phyloP scores from a whole-genome alignment of 371 early-diverging fungal species.

The Mortierella sp. region DNA sequence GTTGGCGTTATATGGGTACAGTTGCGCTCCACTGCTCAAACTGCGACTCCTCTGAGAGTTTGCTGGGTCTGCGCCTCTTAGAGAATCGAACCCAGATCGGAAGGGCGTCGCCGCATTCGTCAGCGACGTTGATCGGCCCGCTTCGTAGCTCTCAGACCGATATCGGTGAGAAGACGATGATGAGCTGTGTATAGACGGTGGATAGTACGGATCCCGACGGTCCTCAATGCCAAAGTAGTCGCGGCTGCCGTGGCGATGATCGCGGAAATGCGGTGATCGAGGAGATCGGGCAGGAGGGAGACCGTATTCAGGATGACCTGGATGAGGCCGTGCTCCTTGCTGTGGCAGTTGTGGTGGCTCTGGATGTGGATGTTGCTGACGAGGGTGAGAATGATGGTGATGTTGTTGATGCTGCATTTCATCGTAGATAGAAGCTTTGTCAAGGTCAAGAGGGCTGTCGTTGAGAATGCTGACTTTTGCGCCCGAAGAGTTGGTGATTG shows the following conservation, averaged over 20 bases:
- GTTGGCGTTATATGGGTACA: conserved; percentile 32
- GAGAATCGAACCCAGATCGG: conserved; percentile 34
- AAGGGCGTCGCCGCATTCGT: conserved; percentile 48
- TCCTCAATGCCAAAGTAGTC: conserved; percentile 38
- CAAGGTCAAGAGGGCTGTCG: conserved; percentile 31
- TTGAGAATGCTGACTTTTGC: conserved; percentile 49
- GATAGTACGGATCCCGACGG: conserved; percentile 35
- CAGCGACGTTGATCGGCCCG: conserved; percentile 38
- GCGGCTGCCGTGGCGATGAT: conserved; percentile 11
- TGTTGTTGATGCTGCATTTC: conserved; percentile 2
- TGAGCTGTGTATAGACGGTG: conserved; percentile 5
- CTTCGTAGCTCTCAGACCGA: conserved; percentile 48
- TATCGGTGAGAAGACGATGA: conserved; percentile 22
- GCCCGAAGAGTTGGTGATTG: conserved; percentile 53
- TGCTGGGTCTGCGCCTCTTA: conserved; percentile 22
- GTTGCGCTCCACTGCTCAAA: conserved; percentile 45
- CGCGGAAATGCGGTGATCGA: conserved; percentile 35
- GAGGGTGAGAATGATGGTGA: conserved; percentile 6
- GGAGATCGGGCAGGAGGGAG: conserved; percentile 45
- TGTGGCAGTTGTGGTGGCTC: too few relatives aligned
- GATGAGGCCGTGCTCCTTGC: background rate
- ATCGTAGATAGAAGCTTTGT: conserved; percentile 8
- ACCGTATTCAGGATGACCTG: conserved; percentile 10
- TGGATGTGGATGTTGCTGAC: conserved; percentile 1
- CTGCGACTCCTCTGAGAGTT: conserved; percentile 45